A percentile compares a stretch with the other conserved stretches of the same genome.
Evolutionary conservation across 805 yeast species (phyloP).

Genomic region (Nadsonia fulvescens): DNA sequence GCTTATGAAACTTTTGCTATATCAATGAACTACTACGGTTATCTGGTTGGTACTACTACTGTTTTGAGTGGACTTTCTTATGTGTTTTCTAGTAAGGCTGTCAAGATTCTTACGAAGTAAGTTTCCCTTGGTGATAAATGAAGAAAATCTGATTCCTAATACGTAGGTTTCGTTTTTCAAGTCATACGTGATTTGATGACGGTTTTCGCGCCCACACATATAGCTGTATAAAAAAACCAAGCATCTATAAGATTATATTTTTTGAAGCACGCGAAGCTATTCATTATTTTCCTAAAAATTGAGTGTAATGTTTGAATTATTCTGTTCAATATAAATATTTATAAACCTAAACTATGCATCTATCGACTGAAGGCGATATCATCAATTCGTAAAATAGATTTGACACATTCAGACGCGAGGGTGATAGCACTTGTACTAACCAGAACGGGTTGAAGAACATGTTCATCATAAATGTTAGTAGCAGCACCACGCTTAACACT

Average conservation of each 20-base stretch:
- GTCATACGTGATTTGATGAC: too few species aligned
- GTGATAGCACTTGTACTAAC: slow-evolving; percentile 90
- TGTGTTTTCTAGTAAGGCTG: slow-evolving; percentile 50
- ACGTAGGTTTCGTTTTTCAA: too few species aligned
- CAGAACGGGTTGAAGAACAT: slow-evolving; percentile 89
- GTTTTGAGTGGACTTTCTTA: slow-evolving; percentile 63
- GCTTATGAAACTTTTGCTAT: slow-evolving; percentile 14
- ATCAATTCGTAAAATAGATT: slow-evolving; percentile 88
- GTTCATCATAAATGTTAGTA: slow-evolving; percentile 78
- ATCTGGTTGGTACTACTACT: slow-evolving; percentile 52
- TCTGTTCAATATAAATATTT: too few species aligned
- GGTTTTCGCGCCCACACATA: too few species aligned
- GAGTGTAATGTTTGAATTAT: too few species aligned
- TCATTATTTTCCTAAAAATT: too few species aligned
- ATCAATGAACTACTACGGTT: slow-evolving; percentile 16
- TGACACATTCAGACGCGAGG: slow-evolving; percentile 90
- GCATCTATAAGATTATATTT: too few species aligned
- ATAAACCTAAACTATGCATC: too few species aligned
- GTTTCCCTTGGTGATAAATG: too few species aligned
- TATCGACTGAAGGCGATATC: slow-evolving; percentile 86
- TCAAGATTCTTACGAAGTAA: slow-evolving; percentile 42
- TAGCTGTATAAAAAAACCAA: too few species aligned
- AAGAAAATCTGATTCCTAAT: too few species aligned
- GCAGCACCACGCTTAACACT: slow-evolving; percentile 90
- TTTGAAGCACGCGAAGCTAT: too few species aligned